Percentiles rank a stretch among this genome's conserved stretches.
These are phyloP conservation scores for Microbotryum lychnidis-dioicae DNA, from an alignment of 1,284 basidiomycete species.

Conservation along the genomic window DNA sequence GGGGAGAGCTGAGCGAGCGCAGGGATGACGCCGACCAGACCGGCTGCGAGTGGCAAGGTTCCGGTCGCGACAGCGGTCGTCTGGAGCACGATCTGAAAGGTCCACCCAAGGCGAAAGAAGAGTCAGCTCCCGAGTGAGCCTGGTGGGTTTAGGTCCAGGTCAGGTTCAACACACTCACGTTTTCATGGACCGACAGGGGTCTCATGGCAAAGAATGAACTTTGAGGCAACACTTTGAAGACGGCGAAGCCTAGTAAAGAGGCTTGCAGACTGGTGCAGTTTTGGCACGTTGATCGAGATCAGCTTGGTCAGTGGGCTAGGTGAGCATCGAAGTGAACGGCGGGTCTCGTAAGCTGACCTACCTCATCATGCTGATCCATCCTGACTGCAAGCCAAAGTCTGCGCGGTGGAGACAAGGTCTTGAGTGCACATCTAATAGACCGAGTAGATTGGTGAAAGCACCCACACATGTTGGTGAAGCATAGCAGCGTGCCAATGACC, in stretches of 20 bases:
- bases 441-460: background rate
- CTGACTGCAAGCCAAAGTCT: constrained; percentile 67
- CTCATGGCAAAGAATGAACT: constrained; percentile 46
- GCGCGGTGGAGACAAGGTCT: constrained; percentile 35
- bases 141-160: no score
- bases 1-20: constrained; percentile 70
- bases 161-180: constrained; percentile 42
- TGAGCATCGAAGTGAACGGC: background rate
- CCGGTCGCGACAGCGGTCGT: constrained; percentile 83
- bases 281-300: background rate
- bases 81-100: constrained; percentile 62
- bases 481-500: constrained; percentile 60
- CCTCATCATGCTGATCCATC: constrained; percentile 50
- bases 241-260: constrained; percentile 74
- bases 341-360: no score
- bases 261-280: background rate
- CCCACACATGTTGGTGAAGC: constrained; percentile 34
- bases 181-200: constrained; percentile 76
- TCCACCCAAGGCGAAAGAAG: no score
- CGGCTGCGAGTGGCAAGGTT: constrained; percentile 81
- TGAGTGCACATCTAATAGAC: background rate
- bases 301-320: constrained; percentile 6
- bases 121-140: no score
- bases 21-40: constrained; percentile 89
- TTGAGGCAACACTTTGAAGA: constrained; percentile 56